Conservation (phyloP, 257 asterid genomes). For the Nicotiana tomentosiformis region DNA sequence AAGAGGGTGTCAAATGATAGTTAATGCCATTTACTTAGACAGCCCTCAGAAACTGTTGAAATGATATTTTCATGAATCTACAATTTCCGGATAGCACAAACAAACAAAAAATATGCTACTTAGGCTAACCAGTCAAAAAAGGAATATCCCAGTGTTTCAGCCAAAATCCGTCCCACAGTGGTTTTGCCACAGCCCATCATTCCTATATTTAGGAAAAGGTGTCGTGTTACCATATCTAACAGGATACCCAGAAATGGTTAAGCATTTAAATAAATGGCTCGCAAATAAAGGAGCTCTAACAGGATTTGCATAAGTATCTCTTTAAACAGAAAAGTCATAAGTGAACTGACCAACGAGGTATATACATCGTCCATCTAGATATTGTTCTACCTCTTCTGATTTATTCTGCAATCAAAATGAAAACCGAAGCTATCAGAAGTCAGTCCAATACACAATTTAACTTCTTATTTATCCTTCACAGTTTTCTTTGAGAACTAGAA, state of each 20-base stretch:
- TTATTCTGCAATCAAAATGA: conserved; percentile 50
- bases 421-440: conserved; percentile 8
- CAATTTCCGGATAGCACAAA: not conserved
- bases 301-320: not conserved
- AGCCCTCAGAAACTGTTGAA: not conserved
- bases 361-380: conserved; percentile 65
- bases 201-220: conserved; percentile 38
- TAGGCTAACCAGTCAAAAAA: conserved; percentile 77
- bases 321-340: not conserved
- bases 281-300: not conserved
- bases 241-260: not conserved
- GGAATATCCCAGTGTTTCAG: conserved; percentile 75
- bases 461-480: not conserved
- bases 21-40: not conserved
- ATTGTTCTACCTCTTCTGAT: conserved; percentile 58
- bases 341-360: conserved; percentile 79
- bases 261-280: not conserved
- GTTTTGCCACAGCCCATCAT: conserved; percentile 99
- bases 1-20: not conserved
- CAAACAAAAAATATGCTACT: conserved; percentile 8
- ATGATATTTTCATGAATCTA: not conserved
- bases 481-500: not conserved
- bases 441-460: not conserved
- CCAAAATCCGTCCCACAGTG: conserved; percentile 78
- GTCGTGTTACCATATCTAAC: not conserved